Evolutionary conservation across 768 basidiomycete genomes (phyloP).

Genomic region (Leccinum fibrillosum): DNA sequence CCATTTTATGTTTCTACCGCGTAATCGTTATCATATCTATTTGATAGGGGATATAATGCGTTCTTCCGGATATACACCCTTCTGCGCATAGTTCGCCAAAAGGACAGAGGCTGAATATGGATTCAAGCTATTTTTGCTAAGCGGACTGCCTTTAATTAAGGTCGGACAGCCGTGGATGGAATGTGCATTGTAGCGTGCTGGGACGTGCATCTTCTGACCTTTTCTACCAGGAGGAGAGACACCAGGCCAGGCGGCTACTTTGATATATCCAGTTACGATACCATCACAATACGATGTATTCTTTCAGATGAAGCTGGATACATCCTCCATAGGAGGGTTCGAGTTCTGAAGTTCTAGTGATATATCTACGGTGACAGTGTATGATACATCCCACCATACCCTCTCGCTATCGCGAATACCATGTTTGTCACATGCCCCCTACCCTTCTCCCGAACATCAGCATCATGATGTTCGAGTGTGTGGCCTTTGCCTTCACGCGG

Average conservation of each 20-base stretch:
- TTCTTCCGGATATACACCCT: conserved; percentile 22
- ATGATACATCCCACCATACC: background rate
- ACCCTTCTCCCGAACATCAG: background rate
- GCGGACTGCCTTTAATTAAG: conserved; percentile 14
- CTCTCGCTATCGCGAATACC: background rate
- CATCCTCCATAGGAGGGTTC: background rate
- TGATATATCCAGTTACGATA: background rate
- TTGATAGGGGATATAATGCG: conserved; percentile 17
- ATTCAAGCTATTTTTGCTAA: conserved; percentile 4
- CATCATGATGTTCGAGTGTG: background rate
- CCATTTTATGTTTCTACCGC: background rate
- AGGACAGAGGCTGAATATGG: conserved; percentile 13
- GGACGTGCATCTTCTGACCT: conserved; percentile 17
- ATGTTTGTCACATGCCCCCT: background rate
- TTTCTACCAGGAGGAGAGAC: conserved; percentile 11
- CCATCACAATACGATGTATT: background rate
- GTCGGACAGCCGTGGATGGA: conserved; percentile 17
- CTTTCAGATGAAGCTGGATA: background rate
- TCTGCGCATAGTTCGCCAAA: conserved; percentile 23
- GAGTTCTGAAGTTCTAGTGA: background rate
- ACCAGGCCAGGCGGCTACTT: background rate
- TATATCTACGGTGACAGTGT: background rate
- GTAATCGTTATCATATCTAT: background rate
- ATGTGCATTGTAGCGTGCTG: background rate
- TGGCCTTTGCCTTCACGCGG: background rate